Base-by-base conservation (phyloP, 2,329 filamentous ascomycete species). In the Didymella sp. region DNA sequence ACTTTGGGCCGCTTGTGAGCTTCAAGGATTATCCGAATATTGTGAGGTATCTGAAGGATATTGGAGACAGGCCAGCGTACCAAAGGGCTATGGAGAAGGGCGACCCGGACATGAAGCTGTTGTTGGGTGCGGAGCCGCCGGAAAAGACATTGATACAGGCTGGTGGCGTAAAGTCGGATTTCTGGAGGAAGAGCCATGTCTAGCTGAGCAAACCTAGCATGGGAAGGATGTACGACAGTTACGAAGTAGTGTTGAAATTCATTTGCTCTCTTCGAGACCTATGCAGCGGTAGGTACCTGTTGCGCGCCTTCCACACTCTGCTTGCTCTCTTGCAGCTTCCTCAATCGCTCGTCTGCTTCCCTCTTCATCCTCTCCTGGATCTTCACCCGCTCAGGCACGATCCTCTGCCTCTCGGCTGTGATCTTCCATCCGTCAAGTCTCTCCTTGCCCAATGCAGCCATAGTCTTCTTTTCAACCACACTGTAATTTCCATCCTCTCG, bases 391-490 rank as follows among this genome's bases (percentile, higher is more conserved):
- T 81, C 78, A 0, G 82, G 85, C 2, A 86, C 73, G 13, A 87
- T 73, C 2, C 51, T 47, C 70, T 86, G 82, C 58, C 84, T 78
- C 25, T 79, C 75, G 8, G 62, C 77, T 11, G 78, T 77, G 42
- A 84, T 83, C 72, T 76, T 78, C 84, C 85, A 87, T 1, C 78
- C 83, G 13, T 72, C 70, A 45, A 87, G 64, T 19, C 75, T 77
- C 17, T 82, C 78, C 62, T 70, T 77, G 0, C 81, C 81, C 0
- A 87, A 69, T 12, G 78, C 80, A 37, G 66, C 73, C 65, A 87
- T 68, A 2, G 85, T 87, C 64, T 82, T 81, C 63, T 71, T 73
- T 76, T 87, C 85, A 5, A 87, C 84, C 21, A 83, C 73, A 60
- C 81, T 85, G 65, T 85, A 87, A 13, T 78, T 60, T 0, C 79